Percentiles rank a stretch among this genome's conserved stretches.
Evolutionary conservation across 306 rosid species (phyloP).

Genomic region (Vigna trinervia): DNA sequence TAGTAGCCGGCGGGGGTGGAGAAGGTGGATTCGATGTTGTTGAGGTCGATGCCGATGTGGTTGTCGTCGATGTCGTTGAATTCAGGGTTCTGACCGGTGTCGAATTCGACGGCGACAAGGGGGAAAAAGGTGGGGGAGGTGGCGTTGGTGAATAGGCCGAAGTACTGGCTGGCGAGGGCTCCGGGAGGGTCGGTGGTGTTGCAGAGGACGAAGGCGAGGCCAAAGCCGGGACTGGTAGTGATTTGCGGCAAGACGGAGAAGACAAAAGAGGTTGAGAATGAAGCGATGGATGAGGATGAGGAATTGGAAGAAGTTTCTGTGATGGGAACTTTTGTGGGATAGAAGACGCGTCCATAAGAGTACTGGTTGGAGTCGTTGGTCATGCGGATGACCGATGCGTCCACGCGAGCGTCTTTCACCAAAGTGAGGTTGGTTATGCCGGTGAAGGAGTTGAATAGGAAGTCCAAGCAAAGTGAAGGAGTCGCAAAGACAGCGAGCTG

Average conservation of each 20-base stretch:
- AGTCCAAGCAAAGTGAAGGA: slow-evolving; percentile 53
- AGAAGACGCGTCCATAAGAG: slow-evolving; percentile 74
- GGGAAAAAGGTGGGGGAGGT: slow-evolving; percentile 54
- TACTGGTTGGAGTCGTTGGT: slow-evolving; percentile 70
- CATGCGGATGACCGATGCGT: slow-evolving; percentile 66
- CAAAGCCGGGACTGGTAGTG: slow-evolving; percentile 78
- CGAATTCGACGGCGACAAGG: slow-evolving; percentile 83
- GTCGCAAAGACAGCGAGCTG: slow-evolving; percentile 14
- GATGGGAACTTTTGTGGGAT: slow-evolving; percentile 46
- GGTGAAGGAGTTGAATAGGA: slow-evolving; percentile 71
- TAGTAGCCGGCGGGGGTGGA: slow-evolving; percentile 61
- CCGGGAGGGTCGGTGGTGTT: slow-evolving; percentile 73
- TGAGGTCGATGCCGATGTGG: slow-evolving; percentile 85
- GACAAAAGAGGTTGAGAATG: slow-evolving; percentile 86
- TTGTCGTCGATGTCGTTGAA: slow-evolving; percentile 75
- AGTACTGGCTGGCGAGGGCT: slow-evolving; percentile 82
- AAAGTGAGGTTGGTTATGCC: slow-evolving; percentile 60
- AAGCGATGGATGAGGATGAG: slow-evolving; percentile 42
- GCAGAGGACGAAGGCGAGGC: slow-evolving; percentile 78
- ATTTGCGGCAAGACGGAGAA: slow-evolving; percentile 73
- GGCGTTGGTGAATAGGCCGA: slow-evolving; percentile 79
- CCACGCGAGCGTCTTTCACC: slow-evolving; percentile 68
- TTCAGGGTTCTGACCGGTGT: slow-evolving; percentile 81
- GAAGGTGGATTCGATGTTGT: slow-evolving; percentile 41
- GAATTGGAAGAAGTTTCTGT: slow-evolving; percentile 3